Percentiles rank a stretch among this genome's conserved stretches.
phyloP scores from a whole-genome alignment of 2,329 filamentous ascomycete genomes.

The Aspergillus sp. region DNA sequence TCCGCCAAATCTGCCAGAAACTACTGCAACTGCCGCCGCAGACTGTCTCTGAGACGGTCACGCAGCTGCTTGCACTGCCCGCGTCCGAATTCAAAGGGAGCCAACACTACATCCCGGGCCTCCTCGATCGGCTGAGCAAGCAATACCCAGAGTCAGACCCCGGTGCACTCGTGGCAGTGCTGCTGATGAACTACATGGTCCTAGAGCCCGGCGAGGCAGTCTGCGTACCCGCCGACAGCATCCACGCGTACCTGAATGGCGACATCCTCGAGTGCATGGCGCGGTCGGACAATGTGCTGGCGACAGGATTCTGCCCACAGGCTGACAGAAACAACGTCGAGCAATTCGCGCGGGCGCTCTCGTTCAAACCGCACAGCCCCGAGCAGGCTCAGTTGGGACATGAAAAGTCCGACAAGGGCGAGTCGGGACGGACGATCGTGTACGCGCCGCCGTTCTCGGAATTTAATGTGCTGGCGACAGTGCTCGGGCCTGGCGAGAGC shows the following conservation, averaged over 20 bases:
- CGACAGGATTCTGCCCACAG: conserved; percentile 70
- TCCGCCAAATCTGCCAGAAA: conserved; percentile 56
- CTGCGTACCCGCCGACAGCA: conserved; percentile 71
- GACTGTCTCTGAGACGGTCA: conserved; percentile 54
- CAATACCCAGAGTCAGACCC: conserved; percentile 67
- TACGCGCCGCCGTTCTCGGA: conserved; percentile 70
- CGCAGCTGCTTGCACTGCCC: conserved; percentile 51
- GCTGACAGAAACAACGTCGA: conserved; percentile 65
- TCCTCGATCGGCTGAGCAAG: conserved; percentile 63
- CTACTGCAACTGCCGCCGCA: conserved; percentile 56
- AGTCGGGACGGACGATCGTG: conserved; percentile 60
- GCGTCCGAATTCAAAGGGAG: conserved; percentile 48
- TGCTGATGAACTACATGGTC: conserved; percentile 73
- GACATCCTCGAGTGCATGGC: conserved; percentile 81
- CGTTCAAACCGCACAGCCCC: conserved; percentile 61
- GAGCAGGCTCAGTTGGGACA: conserved; percentile 58
- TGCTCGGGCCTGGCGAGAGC: conserved; percentile 56
- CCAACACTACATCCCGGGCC: conserved; percentile 60
- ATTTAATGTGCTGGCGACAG: conserved; percentile 66
- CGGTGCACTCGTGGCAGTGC: conserved; percentile 66
- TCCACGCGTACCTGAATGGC: conserved; percentile 71
- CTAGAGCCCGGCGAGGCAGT: conserved; percentile 66
- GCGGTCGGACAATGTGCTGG: conserved; percentile 71
- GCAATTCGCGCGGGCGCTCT: conserved; percentile 62
- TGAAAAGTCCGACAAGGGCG: conserved; percentile 51